Conservation (phyloP, 805 yeast species). For the Wickerhamiella bombiphila region DNA sequence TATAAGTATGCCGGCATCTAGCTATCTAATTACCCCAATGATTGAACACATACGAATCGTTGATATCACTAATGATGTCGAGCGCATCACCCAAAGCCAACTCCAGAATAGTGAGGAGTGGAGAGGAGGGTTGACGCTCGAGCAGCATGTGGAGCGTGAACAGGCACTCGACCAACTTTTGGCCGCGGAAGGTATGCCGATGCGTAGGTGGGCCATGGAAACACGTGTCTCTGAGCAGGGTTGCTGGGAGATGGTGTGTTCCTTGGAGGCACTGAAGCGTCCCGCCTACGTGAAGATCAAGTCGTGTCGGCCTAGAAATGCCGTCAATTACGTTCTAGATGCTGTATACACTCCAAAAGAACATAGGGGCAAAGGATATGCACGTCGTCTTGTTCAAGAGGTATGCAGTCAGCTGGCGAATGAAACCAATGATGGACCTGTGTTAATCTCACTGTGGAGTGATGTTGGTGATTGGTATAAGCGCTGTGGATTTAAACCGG, state of each 20-base stretch:
- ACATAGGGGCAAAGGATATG: slow-evolving; percentile 43
- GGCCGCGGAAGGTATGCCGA: slow-evolving; percentile 10
- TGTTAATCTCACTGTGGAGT: slow-evolving; percentile 43
- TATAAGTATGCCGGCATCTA: slow-evolving; percentile 5
- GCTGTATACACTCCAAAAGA: slow-evolving; percentile 40
- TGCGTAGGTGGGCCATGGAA: slow-evolving; percentile 20
- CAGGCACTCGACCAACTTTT: slow-evolving; percentile 11
- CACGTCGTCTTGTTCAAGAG: slow-evolving; percentile 30
- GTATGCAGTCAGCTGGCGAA: slow-evolving; percentile 11
- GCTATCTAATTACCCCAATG: neutral
- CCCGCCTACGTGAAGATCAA: slow-evolving; percentile 18
- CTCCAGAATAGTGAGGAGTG: slow-evolving; percentile 16
- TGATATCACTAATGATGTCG: slow-evolving; percentile 7
- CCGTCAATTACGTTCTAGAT: slow-evolving; percentile 30
- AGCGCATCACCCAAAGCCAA: slow-evolving; percentile 1
- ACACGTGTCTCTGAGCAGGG: slow-evolving; percentile 19
- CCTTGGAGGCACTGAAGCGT: slow-evolving; percentile 33
- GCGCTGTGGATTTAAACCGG: slow-evolving; percentile 34
- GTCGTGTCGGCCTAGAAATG: slow-evolving; percentile 12
- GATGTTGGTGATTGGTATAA: slow-evolving; percentile 58
- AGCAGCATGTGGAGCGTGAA: slow-evolving; percentile 19
- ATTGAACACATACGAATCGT: slow-evolving; percentile 10
- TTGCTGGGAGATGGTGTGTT: slow-evolving; percentile 21
- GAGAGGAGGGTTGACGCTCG: slow-evolving; percentile 18
- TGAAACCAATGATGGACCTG: slow-evolving; percentile 9